Conservation (phyloP, 1,139 yeast genomes). For the Suhomyces bolitotheri region DNA sequence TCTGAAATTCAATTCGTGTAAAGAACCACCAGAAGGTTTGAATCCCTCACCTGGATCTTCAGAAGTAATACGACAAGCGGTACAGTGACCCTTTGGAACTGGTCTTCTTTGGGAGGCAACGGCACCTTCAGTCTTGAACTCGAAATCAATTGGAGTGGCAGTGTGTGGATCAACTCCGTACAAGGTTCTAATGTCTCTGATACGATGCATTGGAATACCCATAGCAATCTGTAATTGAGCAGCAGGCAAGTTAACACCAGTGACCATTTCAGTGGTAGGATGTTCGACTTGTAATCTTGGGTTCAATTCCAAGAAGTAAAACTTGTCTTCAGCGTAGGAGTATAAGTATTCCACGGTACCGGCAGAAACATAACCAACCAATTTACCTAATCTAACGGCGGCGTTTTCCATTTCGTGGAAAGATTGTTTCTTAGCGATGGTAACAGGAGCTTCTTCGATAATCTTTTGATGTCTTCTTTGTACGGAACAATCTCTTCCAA, state of each 20-base stretch:
- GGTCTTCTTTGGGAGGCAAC: constrained; percentile 85
- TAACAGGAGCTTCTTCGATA: constrained; percentile 96
- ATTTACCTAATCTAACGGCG: constrained; percentile 92
- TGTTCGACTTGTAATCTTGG: constrained; percentile 99
- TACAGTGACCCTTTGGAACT: constrained; percentile 94
- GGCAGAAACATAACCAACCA: constrained; percentile 97
- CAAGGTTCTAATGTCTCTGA: constrained; percentile 84
- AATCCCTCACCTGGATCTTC: constrained; percentile 99
- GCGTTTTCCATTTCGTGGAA: constrained; percentile 93
- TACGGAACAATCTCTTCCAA: constrained; percentile 96
- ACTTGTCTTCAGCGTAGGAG: constrained; percentile 90
- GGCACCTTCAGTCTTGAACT: constrained; percentile 72
- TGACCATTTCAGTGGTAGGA: constrained; percentile 99
- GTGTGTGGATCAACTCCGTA: constrained; percentile 97
- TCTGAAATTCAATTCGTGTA: constrained; percentile 94
- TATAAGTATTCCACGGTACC: constrained; percentile 98
- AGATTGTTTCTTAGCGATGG: constrained; percentile 84
- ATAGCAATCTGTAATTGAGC: constrained; percentile 98
- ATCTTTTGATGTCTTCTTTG: constrained; percentile 97
- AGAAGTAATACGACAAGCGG: constrained; percentile 97
- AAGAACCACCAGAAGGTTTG: constrained; percentile 96
- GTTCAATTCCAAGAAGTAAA: constrained; percentile 91
- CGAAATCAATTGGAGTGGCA: constrained; percentile 86
- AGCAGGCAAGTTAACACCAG: constrained; percentile 96
- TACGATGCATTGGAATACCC: constrained; percentile 97